These are phyloP conservation scores for Willaertia magna DNA, from an alignment of 208 protist genomes.

Conservation along the genomic window DNA sequence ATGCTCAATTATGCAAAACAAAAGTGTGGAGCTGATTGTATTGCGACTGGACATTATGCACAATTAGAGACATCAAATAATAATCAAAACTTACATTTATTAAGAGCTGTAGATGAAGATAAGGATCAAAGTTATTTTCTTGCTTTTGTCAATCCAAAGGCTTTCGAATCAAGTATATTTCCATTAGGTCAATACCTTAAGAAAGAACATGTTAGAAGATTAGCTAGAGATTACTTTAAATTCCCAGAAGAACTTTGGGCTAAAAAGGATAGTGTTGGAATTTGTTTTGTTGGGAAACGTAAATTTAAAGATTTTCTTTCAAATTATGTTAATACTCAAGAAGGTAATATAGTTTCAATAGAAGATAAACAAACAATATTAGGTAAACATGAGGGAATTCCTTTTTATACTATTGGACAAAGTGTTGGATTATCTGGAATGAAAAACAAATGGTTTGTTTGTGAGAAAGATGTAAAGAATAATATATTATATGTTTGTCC, in stretches of 20 bases:
- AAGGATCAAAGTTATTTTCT: slow-evolving; percentile 57
- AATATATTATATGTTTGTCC: background rate
- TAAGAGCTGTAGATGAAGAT: slow-evolving; percentile 4
- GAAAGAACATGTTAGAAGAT: slow-evolving; percentile 21
- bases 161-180: slow-evolving; percentile 30
- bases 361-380: background rate
- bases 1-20: slow-evolving; percentile 31
- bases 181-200: slow-evolving; percentile 30
- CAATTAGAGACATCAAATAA: background rate
- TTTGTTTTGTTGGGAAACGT: slow-evolving; percentile 52
- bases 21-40: slow-evolving; percentile 19
- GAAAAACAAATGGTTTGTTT: background rate
- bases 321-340: background rate
- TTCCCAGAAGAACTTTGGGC: background rate
- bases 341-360: background rate
- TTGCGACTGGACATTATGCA: slow-evolving; percentile 27
- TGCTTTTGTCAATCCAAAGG: slow-evolving; percentile 8
- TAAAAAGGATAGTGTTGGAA: slow-evolving; percentile 36
- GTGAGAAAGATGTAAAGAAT: background rate
- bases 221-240: background rate
- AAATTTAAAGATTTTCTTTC: slow-evolving; percentile 30
- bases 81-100: background rate
- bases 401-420: background rate
- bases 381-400: background rate
- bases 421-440: background rate